Conservation (phyloP, 1,139 yeast genomes). For the Nakaseomyces uthaithaninus region DNA sequence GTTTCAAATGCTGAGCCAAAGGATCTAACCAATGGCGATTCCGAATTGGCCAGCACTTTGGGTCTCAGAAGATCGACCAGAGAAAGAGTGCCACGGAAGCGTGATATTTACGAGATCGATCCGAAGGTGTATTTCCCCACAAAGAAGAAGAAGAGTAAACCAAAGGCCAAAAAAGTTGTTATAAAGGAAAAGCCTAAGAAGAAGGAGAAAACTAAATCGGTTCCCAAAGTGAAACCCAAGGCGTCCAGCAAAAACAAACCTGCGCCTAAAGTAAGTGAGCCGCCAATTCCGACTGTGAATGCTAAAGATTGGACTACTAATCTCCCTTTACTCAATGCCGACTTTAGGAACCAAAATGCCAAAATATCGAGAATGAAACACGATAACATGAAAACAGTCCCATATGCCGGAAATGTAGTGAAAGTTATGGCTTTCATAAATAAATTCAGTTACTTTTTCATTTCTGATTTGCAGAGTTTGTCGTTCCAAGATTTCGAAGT, state of each 20-base stretch:
- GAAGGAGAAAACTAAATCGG: not conserved
- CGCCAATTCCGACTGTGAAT: constrained; percentile 3
- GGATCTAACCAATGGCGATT: not conserved
- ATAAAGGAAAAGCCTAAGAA: not conserved
- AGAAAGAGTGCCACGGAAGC: constrained; percentile 6
- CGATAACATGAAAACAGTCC: constrained; percentile 33
- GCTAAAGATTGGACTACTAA: constrained; percentile 23
- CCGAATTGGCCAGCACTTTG: too few species aligned
- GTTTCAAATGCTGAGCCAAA: too few species aligned
- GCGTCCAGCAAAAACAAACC: not conserved
- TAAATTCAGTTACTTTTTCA: constrained; percentile 36
- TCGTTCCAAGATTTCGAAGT: constrained; percentile 44
- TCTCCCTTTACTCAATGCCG: constrained; percentile 22
- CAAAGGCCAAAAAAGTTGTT: constrained; percentile 2
- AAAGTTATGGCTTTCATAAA: constrained; percentile 39
- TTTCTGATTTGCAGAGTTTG: constrained; percentile 32
- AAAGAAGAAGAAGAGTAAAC: constrained; percentile 5
- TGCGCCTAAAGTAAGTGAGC: not conserved
- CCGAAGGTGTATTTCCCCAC: constrained; percentile 1
- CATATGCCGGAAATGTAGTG: constrained; percentile 42
- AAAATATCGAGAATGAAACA: constrained; percentile 26
- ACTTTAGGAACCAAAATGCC: constrained; percentile 26
- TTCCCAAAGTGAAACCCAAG: not conserved
- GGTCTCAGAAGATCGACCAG: constrained; percentile 3
- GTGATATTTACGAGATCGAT: constrained; percentile 6